These are phyloP conservation scores for Asterophora parasitica DNA, from an alignment of 768 basidiomycete genomes.

Conservation along the genomic window DNA sequence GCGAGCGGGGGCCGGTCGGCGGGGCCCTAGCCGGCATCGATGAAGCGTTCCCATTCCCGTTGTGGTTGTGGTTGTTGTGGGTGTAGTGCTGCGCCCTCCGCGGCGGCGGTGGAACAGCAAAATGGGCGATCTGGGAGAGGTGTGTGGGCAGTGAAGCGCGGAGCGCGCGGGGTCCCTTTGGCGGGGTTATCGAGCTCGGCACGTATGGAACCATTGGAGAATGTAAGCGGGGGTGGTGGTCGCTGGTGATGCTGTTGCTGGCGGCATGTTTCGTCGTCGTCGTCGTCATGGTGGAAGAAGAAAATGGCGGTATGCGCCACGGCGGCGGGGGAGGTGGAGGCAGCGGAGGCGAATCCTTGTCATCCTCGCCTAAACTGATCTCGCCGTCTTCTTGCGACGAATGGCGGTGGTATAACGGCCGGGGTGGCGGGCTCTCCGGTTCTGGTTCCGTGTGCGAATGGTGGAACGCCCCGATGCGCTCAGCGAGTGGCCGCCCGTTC, in stretches of 20 bases:
- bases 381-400: conserved; percentile 51
- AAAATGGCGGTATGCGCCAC: background rate
- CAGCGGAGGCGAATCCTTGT: conserved; percentile 4
- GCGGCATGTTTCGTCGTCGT: too few species aligned
- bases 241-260: too few species aligned
- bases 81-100: background rate
- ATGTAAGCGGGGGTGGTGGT: too few species aligned
- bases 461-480: conserved; percentile 1
- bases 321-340: background rate
- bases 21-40: background rate
- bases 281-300: too few species aligned
- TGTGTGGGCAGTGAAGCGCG: conserved; percentile 17
- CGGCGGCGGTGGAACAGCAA: too few species aligned
- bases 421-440: background rate
- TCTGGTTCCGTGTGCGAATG: too few species aligned
- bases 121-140: conserved; percentile 11
- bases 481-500: conserved; percentile 1
- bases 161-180: conserved; percentile 46
- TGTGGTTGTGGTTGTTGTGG: background rate
- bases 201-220: too few species aligned
- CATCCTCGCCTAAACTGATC: conserved; percentile 30
- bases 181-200: conserved; percentile 31
- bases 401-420: conserved; percentile 18
- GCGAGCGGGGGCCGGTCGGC: conserved; percentile 9
- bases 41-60: background rate